Evolutionary conservation across 306 rosid species (phyloP).

Genomic region (Vachellia collinsii): DNA sequence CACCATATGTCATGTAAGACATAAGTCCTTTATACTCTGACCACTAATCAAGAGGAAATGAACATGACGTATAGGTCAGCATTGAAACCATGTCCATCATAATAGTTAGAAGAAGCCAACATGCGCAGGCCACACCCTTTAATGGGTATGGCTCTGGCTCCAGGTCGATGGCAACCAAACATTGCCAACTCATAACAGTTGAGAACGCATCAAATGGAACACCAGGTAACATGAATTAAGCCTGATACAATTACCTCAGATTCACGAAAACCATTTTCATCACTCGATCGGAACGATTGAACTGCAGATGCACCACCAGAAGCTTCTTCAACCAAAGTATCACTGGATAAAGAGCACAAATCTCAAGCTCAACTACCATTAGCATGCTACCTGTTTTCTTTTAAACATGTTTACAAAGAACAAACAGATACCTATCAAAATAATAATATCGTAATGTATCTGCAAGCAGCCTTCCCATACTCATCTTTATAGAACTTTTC

Average conservation of each 20-base stretch:
- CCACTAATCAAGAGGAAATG: constrained; percentile 35
- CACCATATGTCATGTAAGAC: constrained; percentile 49
- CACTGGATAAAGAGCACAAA: constrained; percentile 55
- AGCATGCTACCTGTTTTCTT: constrained; percentile 4
- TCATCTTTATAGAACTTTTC: constrained; percentile 68
- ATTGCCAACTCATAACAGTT: constrained; percentile 2
- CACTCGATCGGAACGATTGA: constrained; percentile 59
- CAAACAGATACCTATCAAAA: constrained; percentile 74
- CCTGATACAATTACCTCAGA: constrained; percentile 61
- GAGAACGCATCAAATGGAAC: constrained; percentile 25
- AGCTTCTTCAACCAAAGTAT: constrained; percentile 86
- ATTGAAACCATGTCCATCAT: background rate
- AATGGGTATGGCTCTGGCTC: constrained; percentile 16
- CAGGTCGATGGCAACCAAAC: constrained; percentile 17
- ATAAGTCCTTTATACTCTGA: constrained; percentile 29
- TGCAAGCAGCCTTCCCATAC: constrained; percentile 79
- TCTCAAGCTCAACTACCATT: constrained; percentile 33
- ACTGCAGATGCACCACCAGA: constrained; percentile 63
- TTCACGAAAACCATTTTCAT: constrained; percentile 61
- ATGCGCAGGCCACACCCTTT: constrained; percentile 1
- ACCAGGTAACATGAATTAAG: constrained; percentile 25
- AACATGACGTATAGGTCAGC: constrained; percentile 23
- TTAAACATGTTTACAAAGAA: constrained; percentile 25
- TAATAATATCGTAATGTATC: constrained; percentile 77
- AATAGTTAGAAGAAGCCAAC: background rate